Percentiles rank a stretch among this genome's conserved stretches.
Conservation (phyloP, 208 protist genomes). For the Leishmania tarentolae region DNA sequence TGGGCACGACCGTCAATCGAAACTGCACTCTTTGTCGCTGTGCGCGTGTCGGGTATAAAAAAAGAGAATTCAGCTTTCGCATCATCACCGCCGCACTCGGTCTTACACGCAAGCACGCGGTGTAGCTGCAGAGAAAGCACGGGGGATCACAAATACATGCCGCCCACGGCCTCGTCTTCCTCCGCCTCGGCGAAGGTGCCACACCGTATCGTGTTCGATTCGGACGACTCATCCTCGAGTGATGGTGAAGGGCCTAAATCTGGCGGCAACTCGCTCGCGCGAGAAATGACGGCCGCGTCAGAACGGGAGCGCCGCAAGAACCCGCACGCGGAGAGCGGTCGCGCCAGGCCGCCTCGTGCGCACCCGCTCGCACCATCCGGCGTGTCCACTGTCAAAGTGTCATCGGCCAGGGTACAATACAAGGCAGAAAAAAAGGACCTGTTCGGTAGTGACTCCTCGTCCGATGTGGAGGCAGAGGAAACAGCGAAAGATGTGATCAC, state of each 20-base stretch:
- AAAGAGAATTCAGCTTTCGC: background rate
- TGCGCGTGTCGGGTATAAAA: background rate
- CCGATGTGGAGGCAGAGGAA: constrained; percentile 14
- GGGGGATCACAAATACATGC: background rate
- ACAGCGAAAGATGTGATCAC: background rate
- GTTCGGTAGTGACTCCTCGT: constrained; percentile 33
- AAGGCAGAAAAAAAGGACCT: constrained; percentile 36
- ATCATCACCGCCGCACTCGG: background rate
- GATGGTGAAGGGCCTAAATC: constrained; percentile 18
- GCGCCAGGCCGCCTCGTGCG: constrained; percentile 40
- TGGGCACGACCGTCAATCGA: background rate
- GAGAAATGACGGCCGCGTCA: constrained; percentile 53
- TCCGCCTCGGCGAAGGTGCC: constrained; percentile 2
- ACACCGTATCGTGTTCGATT: constrained; percentile 34
- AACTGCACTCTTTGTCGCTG: background rate
- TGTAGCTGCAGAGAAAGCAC: background rate
- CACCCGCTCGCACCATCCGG: constrained; percentile 24
- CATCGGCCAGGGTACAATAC: constrained; percentile 1
- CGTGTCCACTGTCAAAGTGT: background rate
- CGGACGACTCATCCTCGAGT: constrained; percentile 32
- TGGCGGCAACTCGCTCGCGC: constrained; percentile 32
- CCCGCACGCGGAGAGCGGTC: constrained; percentile 64
- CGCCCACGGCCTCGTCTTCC: background rate
- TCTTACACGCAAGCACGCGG: background rate
- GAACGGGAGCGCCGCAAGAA: constrained; percentile 57